Conservation (phyloP, 1,284 basidiomycete genomes). For the Marasmius tenuissimus region DNA sequence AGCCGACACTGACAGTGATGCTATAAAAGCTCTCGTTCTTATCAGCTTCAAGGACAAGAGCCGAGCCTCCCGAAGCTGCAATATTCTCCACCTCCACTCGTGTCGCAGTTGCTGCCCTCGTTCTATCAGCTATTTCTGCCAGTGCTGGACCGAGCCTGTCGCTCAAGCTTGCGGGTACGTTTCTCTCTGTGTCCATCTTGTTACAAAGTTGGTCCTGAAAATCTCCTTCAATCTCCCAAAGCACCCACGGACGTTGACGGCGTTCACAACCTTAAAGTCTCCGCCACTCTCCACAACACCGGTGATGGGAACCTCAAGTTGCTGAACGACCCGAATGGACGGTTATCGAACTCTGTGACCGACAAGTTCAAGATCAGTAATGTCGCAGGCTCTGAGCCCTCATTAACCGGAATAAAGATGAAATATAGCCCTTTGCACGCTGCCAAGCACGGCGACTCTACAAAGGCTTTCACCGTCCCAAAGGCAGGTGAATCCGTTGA, state of each 20-base stretch:
- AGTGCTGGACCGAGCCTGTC: too few species aligned
- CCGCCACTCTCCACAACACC: slow-evolving; percentile 40
- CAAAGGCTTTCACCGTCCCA: slow-evolving; percentile 33
- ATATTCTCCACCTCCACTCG: too few species aligned
- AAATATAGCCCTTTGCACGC: slow-evolving; percentile 25
- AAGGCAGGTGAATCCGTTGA: slow-evolving; percentile 37
- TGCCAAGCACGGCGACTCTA: slow-evolving; percentile 10
- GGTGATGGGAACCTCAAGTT: slow-evolving; percentile 41
- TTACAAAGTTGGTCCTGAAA: too few species aligned
- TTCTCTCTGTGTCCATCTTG: too few species aligned
- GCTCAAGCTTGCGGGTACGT: too few species aligned
- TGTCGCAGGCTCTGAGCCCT: slow-evolving; percentile 28
- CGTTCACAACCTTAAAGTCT: slow-evolving; percentile 38
- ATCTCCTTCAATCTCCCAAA: background rate
- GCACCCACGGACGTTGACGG: slow-evolving; percentile 33
- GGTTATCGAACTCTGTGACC: slow-evolving; percentile 33
- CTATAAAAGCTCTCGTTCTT: too few species aligned
- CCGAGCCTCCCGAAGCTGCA: too few species aligned
- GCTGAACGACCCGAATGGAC: slow-evolving; percentile 37
- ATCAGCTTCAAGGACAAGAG: too few species aligned
- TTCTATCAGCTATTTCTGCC: too few species aligned
- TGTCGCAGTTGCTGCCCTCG: too few species aligned
- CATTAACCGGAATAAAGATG: slow-evolving; percentile 37
- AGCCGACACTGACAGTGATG: too few species aligned
- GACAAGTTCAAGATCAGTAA: slow-evolving; percentile 38